phyloP scores from a whole-genome alignment of 805 yeast genomes.

The Yarrowia deformans region DNA sequence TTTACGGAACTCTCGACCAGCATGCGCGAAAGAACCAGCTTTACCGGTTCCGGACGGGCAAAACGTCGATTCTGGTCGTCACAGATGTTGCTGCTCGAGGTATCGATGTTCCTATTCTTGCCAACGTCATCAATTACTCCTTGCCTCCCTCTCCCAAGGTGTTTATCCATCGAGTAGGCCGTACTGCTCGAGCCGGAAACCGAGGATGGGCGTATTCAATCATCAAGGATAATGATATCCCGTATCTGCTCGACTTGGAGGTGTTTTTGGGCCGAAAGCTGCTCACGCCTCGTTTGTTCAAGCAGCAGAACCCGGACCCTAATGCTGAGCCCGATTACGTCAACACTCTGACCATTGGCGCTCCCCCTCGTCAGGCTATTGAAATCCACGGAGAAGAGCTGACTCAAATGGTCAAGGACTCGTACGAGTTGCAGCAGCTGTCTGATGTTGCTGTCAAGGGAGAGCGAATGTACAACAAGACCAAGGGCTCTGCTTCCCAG shows the following conservation, averaged over 20 bases:
- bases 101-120: slow-evolving; percentile 95
- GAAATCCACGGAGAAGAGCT: slow-evolving; percentile 78
- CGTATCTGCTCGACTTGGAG: slow-evolving; percentile 89
- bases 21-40: slow-evolving; percentile 91
- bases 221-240: slow-evolving; percentile 82
- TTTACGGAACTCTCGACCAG: slow-evolving; percentile 95
- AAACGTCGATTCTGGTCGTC: slow-evolving; percentile 86
- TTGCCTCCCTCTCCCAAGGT: slow-evolving; percentile 92
- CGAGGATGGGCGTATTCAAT: slow-evolving; percentile 97
- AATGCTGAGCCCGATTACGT: slow-evolving; percentile 58
- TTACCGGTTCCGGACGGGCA: slow-evolving; percentile 81
- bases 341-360: slow-evolving; percentile 80
- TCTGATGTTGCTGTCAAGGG: slow-evolving; percentile 82
- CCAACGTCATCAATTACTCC: slow-evolving; percentile 91
- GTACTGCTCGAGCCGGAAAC: slow-evolving; percentile 99
- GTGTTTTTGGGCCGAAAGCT: slow-evolving; percentile 86
- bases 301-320: slow-evolving; percentile 43
- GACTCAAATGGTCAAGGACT: slow-evolving; percentile 63
- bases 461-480: slow-evolving; percentile 83
- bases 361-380: slow-evolving; percentile 73
- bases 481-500: slow-evolving; percentile 83
- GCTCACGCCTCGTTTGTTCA: slow-evolving; percentile 46
- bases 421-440: slow-evolving; percentile 71
- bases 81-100: slow-evolving; percentile 97
- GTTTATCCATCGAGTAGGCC: slow-evolving; percentile 96